These are phyloP conservation scores for Psilocybe tampanensis DNA, from an alignment of 768 basidiomycete genomes.

Conservation along the genomic window DNA sequence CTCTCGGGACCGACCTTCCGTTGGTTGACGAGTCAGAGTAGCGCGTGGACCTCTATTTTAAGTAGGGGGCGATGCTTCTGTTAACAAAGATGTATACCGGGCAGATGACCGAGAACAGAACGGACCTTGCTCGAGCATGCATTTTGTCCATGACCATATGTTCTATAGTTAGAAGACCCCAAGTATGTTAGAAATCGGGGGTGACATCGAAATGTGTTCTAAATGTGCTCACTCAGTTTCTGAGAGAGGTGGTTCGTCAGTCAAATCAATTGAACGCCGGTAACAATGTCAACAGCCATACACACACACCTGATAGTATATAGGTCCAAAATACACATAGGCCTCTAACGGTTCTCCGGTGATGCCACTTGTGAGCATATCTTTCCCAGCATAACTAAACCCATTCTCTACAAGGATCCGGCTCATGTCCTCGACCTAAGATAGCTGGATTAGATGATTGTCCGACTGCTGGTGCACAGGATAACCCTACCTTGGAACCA, in stretches of 20 bases:
- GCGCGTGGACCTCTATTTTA: constrained; percentile 85
- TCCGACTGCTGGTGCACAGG: neutral
- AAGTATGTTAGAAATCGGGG: constrained; percentile 2
- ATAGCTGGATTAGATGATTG: constrained; percentile 1
- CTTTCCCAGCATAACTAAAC: constrained; percentile 98
- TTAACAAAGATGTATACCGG: neutral
- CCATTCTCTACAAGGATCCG: constrained; percentile 93
- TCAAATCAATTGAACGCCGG: constrained; percentile 8
- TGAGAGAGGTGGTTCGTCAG: constrained; percentile 34
- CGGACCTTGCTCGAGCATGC: constrained; percentile 95
- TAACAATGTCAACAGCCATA: constrained; percentile 1
- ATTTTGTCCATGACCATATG: constrained; percentile 99
- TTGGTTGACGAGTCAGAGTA: constrained; percentile 95
- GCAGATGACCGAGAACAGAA: constrained; percentile 8
- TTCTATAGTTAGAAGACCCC: constrained; percentile 43
- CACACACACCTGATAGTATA: constrained; percentile 92
- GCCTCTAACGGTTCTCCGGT: constrained; percentile 96
- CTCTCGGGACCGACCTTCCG: constrained; percentile 96
- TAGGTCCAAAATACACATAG: constrained; percentile 98
- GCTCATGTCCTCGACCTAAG: constrained; percentile 95
- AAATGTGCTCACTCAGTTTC: constrained; percentile 84
- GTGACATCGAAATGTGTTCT: neutral
- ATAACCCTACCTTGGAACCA: constrained; percentile 81
- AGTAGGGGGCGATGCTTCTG: constrained; percentile 11
- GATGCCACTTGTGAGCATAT: constrained; percentile 97